Percentiles rank a stretch among this genome's conserved stretches.
These are phyloP conservation scores for Massariosphaeria phaeospora DNA, from an alignment of 495 filamentous ascomycete genomes.

Conservation along the genomic window DNA sequence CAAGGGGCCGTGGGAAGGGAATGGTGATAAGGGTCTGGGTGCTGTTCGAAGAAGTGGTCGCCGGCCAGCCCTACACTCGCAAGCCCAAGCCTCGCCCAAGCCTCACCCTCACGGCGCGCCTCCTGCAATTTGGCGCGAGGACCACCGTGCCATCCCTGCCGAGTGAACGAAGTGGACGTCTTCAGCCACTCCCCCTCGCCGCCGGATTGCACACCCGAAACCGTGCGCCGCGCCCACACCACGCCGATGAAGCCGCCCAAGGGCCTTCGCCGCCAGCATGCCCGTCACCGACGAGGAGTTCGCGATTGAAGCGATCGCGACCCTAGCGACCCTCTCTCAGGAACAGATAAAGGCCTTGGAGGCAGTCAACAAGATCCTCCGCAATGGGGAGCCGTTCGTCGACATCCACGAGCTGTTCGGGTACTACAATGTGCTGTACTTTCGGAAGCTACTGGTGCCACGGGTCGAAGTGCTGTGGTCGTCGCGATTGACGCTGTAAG, in stretches of 20 bases:
- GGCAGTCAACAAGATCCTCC: constrained; percentile 28
- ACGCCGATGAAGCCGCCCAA: constrained; percentile 8
- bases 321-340: constrained; percentile 28
- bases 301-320: constrained; percentile 35
- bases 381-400: constrained; percentile 33
- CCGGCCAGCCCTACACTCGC: no score
- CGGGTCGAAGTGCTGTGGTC: constrained; percentile 39
- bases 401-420: constrained; percentile 39
- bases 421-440: constrained; percentile 38
- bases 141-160: constrained; percentile 1
- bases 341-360: constrained; percentile 30
- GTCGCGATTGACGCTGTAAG: constrained; percentile 35
- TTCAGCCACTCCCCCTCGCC: constrained; percentile 14
- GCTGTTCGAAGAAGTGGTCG: no score
- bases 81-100: not conserved
- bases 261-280: constrained; percentile 21
- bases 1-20: constrained; percentile 18
- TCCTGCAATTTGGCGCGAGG: constrained; percentile 17
- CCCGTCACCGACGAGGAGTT: constrained; percentile 40
- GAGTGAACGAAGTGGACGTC: not conserved
- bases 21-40: no score
- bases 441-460: constrained; percentile 34
- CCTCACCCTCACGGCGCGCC: not conserved
- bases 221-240: not conserved
- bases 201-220: not conserved